Percentiles rank a stretch among this genome's conserved stretches.
Evolutionary conservation across 73 alveolate genomes (phyloP).

Genomic region (Paraurostyla sp.): DNA sequence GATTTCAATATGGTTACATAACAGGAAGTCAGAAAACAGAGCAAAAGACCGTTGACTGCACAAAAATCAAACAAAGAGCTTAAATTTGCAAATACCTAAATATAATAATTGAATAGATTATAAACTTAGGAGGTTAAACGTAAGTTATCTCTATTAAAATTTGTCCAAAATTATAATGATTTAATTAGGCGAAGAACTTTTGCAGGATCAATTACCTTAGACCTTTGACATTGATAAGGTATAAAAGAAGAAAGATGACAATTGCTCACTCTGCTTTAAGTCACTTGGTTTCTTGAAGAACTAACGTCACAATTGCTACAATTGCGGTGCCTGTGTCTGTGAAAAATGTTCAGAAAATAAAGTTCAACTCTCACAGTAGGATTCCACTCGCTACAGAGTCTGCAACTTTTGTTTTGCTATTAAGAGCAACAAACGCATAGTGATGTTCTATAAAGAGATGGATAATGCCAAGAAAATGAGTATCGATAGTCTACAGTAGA

Average conservation of each 20-base stretch:
- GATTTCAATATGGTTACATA: no score
- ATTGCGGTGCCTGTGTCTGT: slow-evolving; percentile 28
- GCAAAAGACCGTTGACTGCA: no score
- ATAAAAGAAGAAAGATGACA: not conserved
- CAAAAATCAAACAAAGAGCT: no score
- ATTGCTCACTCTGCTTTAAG: not conserved
- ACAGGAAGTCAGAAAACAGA: no score
- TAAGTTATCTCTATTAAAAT: no score
- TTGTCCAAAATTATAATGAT: not conserved
- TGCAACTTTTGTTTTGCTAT: slow-evolving; percentile 1
- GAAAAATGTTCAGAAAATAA: slow-evolving; percentile 15
- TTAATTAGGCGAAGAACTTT: not conserved
- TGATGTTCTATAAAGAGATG: not conserved
- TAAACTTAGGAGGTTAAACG: no score
- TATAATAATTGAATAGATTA: no score
- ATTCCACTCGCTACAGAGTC: not conserved
- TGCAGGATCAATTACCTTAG: not conserved
- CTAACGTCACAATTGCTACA: not conserved
- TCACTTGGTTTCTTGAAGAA: not conserved
- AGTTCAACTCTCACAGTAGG: not conserved
- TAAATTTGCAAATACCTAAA: not conserved
- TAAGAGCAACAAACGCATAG: not conserved
- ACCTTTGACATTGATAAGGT: slow-evolving; percentile 5
- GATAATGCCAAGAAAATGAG: slow-evolving; percentile 1
- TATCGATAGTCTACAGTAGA: not conserved